Evolutionary conservation across 345 rosid genomes (phyloP).

Genomic region (Citrus hindsii): DNA sequence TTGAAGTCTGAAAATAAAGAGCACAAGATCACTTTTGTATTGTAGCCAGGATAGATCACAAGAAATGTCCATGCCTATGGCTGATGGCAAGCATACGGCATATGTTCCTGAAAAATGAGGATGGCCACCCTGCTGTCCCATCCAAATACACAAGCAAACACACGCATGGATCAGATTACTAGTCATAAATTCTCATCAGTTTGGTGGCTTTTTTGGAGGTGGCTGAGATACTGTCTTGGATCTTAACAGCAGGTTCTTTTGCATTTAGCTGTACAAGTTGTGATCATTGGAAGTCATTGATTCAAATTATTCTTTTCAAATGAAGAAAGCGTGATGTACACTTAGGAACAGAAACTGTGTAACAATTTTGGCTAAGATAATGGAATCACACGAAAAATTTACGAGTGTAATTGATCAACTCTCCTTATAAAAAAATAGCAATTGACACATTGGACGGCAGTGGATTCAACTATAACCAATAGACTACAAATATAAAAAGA

Average conservation of each 20-base stretch:
- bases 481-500: too few species aligned
- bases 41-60: background rate
- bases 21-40: constrained; percentile 6
- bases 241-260: constrained; percentile 21
- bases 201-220: background rate
- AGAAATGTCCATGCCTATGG: background rate
- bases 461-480: background rate
- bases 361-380: background rate
- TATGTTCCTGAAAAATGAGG: background rate
- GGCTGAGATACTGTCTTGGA: background rate
- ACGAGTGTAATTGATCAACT: background rate
- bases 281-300: background rate
- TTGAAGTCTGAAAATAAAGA: background rate
- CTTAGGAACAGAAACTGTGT: background rate
- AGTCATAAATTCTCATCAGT: background rate
- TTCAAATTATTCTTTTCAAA: background rate
- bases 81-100: background rate
- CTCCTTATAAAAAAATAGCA: background rate
- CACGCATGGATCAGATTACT: background rate
- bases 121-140: background rate
- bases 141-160: background rate
- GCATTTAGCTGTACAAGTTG: constrained; percentile 13
- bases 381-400: background rate
- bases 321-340: background rate
- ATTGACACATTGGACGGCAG: background rate